Base-by-base conservation (phyloP, 2,329 filamentous ascomycete species). In the Curvularia eragrostidis region DNA sequence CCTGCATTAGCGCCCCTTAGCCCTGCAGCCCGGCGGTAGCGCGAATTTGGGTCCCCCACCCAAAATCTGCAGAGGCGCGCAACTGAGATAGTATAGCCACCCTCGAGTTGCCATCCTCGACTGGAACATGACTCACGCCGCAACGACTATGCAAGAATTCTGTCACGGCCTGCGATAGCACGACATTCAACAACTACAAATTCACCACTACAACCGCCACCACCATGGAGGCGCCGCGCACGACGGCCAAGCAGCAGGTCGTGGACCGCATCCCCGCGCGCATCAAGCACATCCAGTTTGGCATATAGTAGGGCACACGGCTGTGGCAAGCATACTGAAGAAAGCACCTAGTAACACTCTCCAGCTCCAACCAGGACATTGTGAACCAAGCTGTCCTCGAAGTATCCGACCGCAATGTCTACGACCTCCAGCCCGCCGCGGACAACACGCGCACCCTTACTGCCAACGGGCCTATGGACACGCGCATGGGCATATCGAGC, bases 301-400 rank as follows among this genome's bases (percentile, higher is more conserved):
- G 94, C 72, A 91, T 98, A 62, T 87, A 96, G 88, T 93, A 81
- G 44, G 44, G 60, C 12, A 13, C 56, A 47, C 50, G 49, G 19
- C 53, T 15, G 34, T 36, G 39, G 47, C 48, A 30, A 41, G 23
- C 24, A 32, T 10, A 3, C 36, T 38, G 10, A 38, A 52, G 24
- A 28, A 38, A 13, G 19, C 41, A 30, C 44, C 47, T 62, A 58
- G 56, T 71, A 56, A 74, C 69, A 24, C 19, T 30, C 55, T 51
- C 18, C 63, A 93, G 90, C 72, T 96, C 93, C 24, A 93, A 91
- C 70, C 91, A 96, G 75, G 92, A 98, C 73, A 96, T 98, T 66
- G 91, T 96, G 67, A 96, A 94, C 74, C 95, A 99, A 79, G 93
- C 91, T 62, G 93, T 97, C 56, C 85, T 98, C 65, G 93, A 97